Conservation (phyloP, 1,139 yeast genomes). For the Geotrichum aggregatum region DNA sequence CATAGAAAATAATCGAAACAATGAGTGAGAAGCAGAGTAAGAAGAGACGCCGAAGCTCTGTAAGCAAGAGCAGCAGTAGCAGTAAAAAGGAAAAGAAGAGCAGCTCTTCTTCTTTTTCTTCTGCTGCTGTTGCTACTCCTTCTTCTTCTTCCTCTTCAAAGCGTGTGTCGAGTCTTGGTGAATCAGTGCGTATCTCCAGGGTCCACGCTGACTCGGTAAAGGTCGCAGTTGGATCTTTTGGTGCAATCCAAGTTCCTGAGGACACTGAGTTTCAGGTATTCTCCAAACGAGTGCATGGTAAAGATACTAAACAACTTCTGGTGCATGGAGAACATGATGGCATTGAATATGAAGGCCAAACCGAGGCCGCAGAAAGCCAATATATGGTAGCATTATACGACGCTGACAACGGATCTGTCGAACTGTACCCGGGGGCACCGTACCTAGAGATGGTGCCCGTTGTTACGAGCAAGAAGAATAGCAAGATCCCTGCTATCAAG, state of each 20-base stretch:
- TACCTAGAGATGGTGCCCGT: slow-evolving; percentile 51
- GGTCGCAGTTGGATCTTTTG: slow-evolving; percentile 53
- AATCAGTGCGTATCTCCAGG: slow-evolving; percentile 12
- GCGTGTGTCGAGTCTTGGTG: slow-evolving; percentile 4
- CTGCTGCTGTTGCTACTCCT: background rate
- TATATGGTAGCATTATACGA: slow-evolving; percentile 56
- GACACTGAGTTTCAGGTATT: slow-evolving; percentile 61
- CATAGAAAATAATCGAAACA: background rate
- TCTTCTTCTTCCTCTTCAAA: background rate
- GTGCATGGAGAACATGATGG: slow-evolving; percentile 76
- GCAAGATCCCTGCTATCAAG: slow-evolving; percentile 61
- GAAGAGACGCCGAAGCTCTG: slow-evolving; percentile 17
- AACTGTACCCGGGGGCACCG: slow-evolving; percentile 56
- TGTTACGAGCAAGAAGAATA: slow-evolving; percentile 32
- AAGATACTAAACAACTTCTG: slow-evolving; percentile 43
- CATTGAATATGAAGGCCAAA: slow-evolving; percentile 67
- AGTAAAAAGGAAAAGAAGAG: background rate
- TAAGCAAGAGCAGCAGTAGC: slow-evolving; percentile 9
- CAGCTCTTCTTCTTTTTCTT: background rate
- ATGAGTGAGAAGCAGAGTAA: slow-evolving; percentile 23
- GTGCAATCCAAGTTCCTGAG: slow-evolving; percentile 63
- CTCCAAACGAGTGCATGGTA: slow-evolving; percentile 41
- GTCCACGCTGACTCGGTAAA: slow-evolving; percentile 13
- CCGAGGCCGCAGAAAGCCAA: slow-evolving; percentile 40
- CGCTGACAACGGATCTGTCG: slow-evolving; percentile 53